Base-by-base conservation (phyloP, 257 asterid species). In the Orobanche coerulescens region DNA sequence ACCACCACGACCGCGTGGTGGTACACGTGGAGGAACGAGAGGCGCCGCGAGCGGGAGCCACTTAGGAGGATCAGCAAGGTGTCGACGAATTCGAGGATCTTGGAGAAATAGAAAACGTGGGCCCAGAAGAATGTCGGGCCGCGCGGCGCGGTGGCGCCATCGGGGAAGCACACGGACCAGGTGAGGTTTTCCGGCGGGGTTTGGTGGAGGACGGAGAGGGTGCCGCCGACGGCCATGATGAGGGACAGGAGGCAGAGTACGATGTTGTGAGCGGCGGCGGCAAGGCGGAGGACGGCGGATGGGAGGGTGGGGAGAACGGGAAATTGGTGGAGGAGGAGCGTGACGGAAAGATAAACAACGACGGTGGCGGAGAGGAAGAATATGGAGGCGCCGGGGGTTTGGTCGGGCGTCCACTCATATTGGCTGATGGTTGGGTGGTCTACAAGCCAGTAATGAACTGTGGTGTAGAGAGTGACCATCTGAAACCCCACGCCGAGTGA, bases 1-100 rank as follows among this genome's bases (percentile, higher is more conserved):
- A 76, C 75, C 20, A 75, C 67, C 73, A 82, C 88, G 67, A 70
- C 71, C 0, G 86, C 79, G 67, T 85, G 94, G 26, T 85, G 94
- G 83, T 85, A 85, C 57, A 85, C 90, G 65, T 85, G 94, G 69
- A 85, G 86, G 81, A 85, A 85, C 16, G 94, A 78, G n/a, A 85
- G 72, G 55, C 94, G 72, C 5, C 94, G 69, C 0, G 77, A 31
- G 9, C 77, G 59, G 56, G 93, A 77, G 54, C 76, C 76, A 4
- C 90, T 73, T 14, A 85, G 70, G 19, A 82, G 58, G 39, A 85
- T 85, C 53, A 85, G 37, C 3, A 78, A 56, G 9, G 94, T 82
- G 69, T 85, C 94, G 1, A 72, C 3, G 77, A 85, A 80, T 52
- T 85, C 94, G 2, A 85, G 77, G 22, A 82, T 69, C 76, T 82